phyloP scores from a whole-genome alignment of 1,284 basidiomycete species.

The Apiotrichum domesticum region DNA sequence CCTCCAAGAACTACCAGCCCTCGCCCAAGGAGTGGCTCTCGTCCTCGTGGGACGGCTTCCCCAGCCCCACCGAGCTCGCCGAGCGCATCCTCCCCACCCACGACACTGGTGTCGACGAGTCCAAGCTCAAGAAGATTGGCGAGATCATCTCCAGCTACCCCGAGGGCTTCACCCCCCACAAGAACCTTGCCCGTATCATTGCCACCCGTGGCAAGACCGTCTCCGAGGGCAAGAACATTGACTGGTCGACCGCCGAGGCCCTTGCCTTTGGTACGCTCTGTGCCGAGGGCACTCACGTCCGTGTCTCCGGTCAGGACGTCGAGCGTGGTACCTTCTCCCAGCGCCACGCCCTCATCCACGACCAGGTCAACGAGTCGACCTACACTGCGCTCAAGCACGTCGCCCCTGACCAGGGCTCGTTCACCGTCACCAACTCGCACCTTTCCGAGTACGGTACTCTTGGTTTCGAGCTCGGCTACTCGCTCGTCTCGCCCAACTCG shows the following conservation, averaged over 20 bases:
- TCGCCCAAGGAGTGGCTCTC: slow-evolving; percentile 95
- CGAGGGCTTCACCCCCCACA: slow-evolving; percentile 77
- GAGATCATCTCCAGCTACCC: slow-evolving; percentile 81
- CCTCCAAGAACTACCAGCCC: slow-evolving; percentile 88
- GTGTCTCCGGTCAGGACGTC: slow-evolving; percentile 96
- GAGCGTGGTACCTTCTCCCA: slow-evolving; percentile 99
- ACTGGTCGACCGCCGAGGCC: slow-evolving; percentile 99
- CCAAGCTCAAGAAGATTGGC: slow-evolving; percentile 78
- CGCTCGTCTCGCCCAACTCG: slow-evolving; percentile 88
- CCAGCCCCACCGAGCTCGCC: slow-evolving; percentile 89
- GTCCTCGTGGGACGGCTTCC: slow-evolving; percentile 97
- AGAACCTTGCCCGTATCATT: slow-evolving; percentile 91
- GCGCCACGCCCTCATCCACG: slow-evolving; percentile 93
- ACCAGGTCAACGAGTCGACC: slow-evolving; percentile 86
- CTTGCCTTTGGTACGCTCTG: slow-evolving; percentile 92
- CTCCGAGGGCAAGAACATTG: slow-evolving; percentile 84
- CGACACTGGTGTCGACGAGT: slow-evolving; percentile 72
- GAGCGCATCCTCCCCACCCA: slow-evolving; percentile 86
- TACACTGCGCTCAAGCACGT: slow-evolving; percentile 88
- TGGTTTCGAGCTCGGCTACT: slow-evolving; percentile 98
- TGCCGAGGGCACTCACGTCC: slow-evolving; percentile 88
- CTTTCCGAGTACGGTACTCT: slow-evolving; percentile 92
- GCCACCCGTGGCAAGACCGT: slow-evolving; percentile 79
- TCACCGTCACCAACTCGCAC: slow-evolving; percentile 95
- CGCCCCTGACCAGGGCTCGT: slow-evolving; percentile 77